Percentiles rank a stretch among this genome's conserved stretches.
Evolutionary conservation across 1,284 basidiomycete genomes (phyloP).

Genomic region (Boletellus dicymbophilus): DNA sequence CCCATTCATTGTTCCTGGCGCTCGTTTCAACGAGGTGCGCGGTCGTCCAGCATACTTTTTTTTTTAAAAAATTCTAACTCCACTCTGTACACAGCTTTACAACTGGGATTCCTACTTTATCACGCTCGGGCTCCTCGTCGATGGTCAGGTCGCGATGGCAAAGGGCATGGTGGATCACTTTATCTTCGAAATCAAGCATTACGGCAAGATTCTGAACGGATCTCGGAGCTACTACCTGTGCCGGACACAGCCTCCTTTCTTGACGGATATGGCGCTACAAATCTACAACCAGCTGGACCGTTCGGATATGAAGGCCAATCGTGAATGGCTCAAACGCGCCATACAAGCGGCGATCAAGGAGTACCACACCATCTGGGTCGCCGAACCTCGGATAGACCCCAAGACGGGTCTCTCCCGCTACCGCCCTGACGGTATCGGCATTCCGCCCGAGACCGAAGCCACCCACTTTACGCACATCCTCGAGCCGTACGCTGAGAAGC

Average conservation of each 20-base stretch:
- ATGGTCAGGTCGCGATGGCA: constrained; percentile 92
- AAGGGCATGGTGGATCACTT: constrained; percentile 99
- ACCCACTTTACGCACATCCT: constrained; percentile 98
- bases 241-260: constrained; percentile 96
- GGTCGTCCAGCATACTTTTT: constrained; percentile 2
- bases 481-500: constrained; percentile 91
- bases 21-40: constrained; percentile 94
- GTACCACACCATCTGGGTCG: constrained; percentile 97
- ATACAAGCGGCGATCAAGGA: constrained; percentile 98
- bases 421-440: constrained; percentile 93
- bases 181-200: constrained; percentile 98
- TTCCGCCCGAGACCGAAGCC: constrained; percentile 98
- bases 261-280: constrained; percentile 98
- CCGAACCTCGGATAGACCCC: constrained; percentile 89
- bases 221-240: constrained; percentile 90
- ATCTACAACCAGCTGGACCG: constrained; percentile 96
- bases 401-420: constrained; percentile 94
- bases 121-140: constrained; percentile 90
- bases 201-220: constrained; percentile 86
- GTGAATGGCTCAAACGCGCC: constrained; percentile 90
- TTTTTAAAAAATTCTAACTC: constrained; percentile 11
- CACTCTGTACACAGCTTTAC: constrained; percentile 58
- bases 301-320: constrained; percentile 80
- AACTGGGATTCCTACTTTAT: constrained; percentile 98
- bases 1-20: constrained; percentile 96